phyloP scores from a whole-genome alignment of 2,329 filamentous ascomycete species.

The Neophaeococcomyces aloes region DNA sequence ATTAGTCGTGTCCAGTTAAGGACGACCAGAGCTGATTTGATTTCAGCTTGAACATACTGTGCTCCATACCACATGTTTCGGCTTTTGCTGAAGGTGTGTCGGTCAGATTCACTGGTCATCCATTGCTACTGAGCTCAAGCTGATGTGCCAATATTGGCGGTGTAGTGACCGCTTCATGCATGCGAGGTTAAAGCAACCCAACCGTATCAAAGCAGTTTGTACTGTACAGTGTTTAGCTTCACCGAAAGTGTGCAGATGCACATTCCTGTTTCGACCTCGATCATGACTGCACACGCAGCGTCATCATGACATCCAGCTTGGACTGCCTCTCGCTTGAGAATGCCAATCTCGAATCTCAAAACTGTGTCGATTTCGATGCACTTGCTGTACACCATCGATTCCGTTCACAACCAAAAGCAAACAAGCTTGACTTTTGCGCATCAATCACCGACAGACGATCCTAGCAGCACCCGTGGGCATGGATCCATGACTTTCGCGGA shows the following conservation, averaged over 20 bases:
- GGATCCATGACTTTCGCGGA: slow-evolving; percentile 5
- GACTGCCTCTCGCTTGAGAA: no score
- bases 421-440: background rate
- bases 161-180: slow-evolving; percentile 5
- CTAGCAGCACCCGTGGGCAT: background rate
- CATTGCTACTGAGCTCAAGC: background rate
- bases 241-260: no score
- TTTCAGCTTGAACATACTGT: no score
- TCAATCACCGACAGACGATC: background rate
- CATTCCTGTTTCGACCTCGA: no score
- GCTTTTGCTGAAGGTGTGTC: background rate
- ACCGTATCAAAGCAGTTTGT: background rate
- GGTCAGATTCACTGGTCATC: background rate
- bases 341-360: no score
- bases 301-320: no score
- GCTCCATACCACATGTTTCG: no score
- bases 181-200: background rate
- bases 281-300: no score
- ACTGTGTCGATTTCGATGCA: no score
- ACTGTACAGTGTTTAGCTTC: background rate
- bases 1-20: background rate
- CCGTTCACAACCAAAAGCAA: background rate
- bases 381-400: background rate
- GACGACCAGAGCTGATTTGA: background rate
- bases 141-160: background rate